Evolutionary conservation across 2,329 filamentous ascomycete species (phyloP), one percentile per base, ranked within the genome.

Genomic region (Thelonectria rubi): DNA sequence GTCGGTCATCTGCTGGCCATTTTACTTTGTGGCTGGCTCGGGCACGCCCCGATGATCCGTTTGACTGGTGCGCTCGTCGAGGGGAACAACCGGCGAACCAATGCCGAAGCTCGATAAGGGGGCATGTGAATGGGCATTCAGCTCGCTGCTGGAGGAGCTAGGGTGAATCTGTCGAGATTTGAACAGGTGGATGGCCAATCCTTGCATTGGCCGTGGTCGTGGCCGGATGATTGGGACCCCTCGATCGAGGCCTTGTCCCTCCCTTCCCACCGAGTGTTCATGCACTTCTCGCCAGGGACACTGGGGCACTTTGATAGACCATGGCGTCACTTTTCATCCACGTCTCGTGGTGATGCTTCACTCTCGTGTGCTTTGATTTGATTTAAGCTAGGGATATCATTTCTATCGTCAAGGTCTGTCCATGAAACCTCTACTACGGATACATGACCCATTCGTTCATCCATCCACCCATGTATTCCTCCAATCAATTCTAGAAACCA

Each of bases 301-400:
- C 34, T 2, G 34, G n/a, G 6, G 3, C 34, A 37, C 2, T 5
- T 37, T 3, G 34, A 15, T 4, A 15, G 34, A 15, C 14, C 2
- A 43, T 43, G 2, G 40, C n/a, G 9, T 43, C 40, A 43, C 18
- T 20, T 20, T 9, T 30, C 26, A 30, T 30, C n/a, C 18, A 20
- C 11, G 18, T 43, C 40, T 46, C 11, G 3, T 11, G 2, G 18
- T 34, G n/a, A 43, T 10, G 43, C 39, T 12, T 43, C 40, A 34
- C 26, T 30, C 21, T 24, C 21, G 21, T 24, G 21, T 24, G 7
- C 24, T 40, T 15, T 11, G 15, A 9, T 39, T 40, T 42, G 18
- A 20, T 21, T 49, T 24, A 43, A 48, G 34, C 56, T 15, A 47
- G 43, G 58, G 53, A 57, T 61, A 61, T 61, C 53, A 61, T 61